Evolutionary conservation across 345 rosid species (phyloP), one percentile per base, ranked within the genome.

Genomic region (Gossypioides kirkii): DNA sequence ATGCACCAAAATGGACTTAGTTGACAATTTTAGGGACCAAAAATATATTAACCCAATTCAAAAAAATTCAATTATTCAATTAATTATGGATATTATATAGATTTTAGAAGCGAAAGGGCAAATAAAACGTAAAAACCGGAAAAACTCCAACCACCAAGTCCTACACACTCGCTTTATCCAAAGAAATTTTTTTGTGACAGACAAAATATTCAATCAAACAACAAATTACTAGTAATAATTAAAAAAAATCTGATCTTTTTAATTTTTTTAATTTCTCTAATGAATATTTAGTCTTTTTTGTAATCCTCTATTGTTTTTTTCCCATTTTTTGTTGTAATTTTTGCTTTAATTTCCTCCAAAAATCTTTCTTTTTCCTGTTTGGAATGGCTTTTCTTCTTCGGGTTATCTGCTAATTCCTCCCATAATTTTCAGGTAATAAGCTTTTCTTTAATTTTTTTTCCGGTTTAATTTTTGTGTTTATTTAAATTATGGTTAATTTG

Each of bases 131-230:
- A 54, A 72, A 25, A 43, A 62, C 70, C 60, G 20, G 9, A 16
- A 55, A 67, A 62, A 77, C 66, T 12, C 73, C 63, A 17, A 36
- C 10, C 36, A 32, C 38, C 38, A 32, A 32, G 38, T 25, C 81
- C 88, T 76, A 79, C 73, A 81, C 77, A 45, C 5, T 53, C 83
- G 91, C 79, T 60, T 74, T 69, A 63, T 66, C 86, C 79, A 73
- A 63, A 69, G 69, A 79, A 82, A 71, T 49, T 1, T 69, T 72
- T 65, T 50, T 70, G 77, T 68, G 73, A 77, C 41, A 47, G 13
- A 10, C 26, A 54, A 32, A 32, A 3, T 54, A 70, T 25, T 75
- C 66, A 70, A 74, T 63, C 60, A 42, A 68, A 65, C 69, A 72
- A 71, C 61, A 73, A 76, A 67, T 66, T 9, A 25, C 56, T 26